Evolutionary conservation across 768 basidiomycete species (phyloP).

Genomic region (Termitomyces heimii): DNA sequence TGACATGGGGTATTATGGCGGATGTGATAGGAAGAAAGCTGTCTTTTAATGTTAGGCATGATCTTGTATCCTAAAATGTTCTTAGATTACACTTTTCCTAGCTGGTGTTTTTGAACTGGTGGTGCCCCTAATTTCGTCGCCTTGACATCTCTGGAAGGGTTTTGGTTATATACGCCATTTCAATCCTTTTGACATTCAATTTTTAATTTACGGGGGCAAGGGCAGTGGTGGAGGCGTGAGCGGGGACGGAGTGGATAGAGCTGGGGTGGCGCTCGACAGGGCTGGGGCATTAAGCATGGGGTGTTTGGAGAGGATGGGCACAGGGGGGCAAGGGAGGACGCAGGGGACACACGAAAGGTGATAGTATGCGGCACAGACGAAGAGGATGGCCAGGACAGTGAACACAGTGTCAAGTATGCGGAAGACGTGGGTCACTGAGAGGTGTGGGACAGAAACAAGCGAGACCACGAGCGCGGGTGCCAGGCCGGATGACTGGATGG

Average conservation of each 20-base stretch:
- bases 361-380: not conserved
- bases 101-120: conserved; percentile 43
- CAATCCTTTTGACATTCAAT: conserved; percentile 2
- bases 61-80: not conserved
- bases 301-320: not conserved
- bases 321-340: not conserved
- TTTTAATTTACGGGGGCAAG: conserved; percentile 5
- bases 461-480: not conserved
- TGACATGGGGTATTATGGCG: conserved; percentile 42
- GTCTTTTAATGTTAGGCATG: conserved; percentile 32
- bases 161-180: conserved; percentile 40
- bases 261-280: not conserved
- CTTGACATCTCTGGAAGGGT: conserved; percentile 39
- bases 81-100: conserved; percentile 25
- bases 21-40: conserved; percentile 41
- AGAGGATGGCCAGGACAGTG: not conserved
- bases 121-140: conserved; percentile 39
- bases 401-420: not conserved
- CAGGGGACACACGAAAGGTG: not conserved
- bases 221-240: not conserved
- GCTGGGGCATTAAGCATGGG: not conserved
- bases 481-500: not conserved
- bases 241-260: not conserved
- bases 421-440: not conserved
- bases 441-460: not conserved